Evolutionary conservation across 768 basidiomycete species (phyloP).

Genomic region (Omphalotus guepiniiformis): DNA sequence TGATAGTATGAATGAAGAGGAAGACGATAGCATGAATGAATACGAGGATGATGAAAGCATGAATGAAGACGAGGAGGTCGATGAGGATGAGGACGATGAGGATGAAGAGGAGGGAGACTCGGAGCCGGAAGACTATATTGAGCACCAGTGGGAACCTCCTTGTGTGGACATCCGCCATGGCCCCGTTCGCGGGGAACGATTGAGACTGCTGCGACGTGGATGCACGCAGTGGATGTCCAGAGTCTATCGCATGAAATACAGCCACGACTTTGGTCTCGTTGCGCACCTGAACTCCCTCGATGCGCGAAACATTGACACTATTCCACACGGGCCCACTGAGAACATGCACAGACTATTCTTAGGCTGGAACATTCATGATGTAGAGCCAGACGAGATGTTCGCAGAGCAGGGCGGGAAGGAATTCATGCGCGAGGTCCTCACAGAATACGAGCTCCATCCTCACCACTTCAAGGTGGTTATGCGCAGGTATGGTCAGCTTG

Average conservation of each 20-base stretch:
- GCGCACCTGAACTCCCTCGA: constrained; percentile 37
- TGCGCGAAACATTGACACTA: constrained; percentile 23
- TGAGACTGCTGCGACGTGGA: constrained; percentile 52
- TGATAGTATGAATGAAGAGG: constrained; percentile 25
- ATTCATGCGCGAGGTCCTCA: constrained; percentile 38
- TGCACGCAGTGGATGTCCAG: constrained; percentile 56
- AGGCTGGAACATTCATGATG: constrained; percentile 57
- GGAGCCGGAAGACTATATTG: constrained; percentile 32
- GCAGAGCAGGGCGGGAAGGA: constrained; percentile 41
- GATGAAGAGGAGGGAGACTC: no score
- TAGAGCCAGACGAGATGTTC: constrained; percentile 33
- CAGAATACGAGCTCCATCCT: constrained; percentile 28
- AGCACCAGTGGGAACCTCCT: constrained; percentile 60
- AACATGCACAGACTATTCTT: constrained; percentile 48
- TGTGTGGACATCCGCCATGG: constrained; percentile 19
- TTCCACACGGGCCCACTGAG: constrained; percentile 20
- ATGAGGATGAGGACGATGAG: constrained; percentile 33
- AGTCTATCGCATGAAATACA: constrained; percentile 50
- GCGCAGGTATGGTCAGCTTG: constrained; percentile 21
- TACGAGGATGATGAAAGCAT: constrained; percentile 27
- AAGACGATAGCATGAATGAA: constrained; percentile 28
- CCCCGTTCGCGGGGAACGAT: no score
- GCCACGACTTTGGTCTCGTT: constrained; percentile 49
- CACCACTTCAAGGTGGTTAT: constrained; percentile 29
- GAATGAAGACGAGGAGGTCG: constrained; percentile 30